Conservation (phyloP, 805 yeast species). For the Candida qinlingensis region DNA sequence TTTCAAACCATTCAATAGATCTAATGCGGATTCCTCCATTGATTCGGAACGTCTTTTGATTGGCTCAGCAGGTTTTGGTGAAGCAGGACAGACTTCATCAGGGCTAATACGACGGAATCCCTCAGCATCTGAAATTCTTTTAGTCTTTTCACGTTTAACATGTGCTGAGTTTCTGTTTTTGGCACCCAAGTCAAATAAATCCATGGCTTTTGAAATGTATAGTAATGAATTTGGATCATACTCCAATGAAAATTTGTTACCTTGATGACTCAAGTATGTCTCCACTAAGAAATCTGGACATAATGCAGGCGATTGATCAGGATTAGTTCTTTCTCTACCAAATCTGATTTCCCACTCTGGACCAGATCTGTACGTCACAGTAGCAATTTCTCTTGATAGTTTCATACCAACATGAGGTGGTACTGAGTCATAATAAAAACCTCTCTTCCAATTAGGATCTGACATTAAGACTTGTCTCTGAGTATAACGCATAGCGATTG, state of each 20-base stretch:
- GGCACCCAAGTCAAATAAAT: constrained; percentile 73
- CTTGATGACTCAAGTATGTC: constrained; percentile 90
- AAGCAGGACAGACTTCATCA: constrained; percentile 30
- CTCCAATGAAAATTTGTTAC: constrained; percentile 87
- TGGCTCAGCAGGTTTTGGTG: constrained; percentile 50
- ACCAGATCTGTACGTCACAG: constrained; percentile 90
- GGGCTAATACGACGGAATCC: constrained; percentile 18
- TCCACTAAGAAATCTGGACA: constrained; percentile 93
- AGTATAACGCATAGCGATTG: constrained; percentile 89
- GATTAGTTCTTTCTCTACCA: constrained; percentile 84
- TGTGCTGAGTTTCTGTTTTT: constrained; percentile 40
- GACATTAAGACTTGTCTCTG: constrained; percentile 93
- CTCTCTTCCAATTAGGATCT: constrained; percentile 92
- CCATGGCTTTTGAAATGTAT: constrained; percentile 92
- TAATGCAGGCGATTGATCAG: constrained; percentile 70
- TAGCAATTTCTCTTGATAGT: constrained; percentile 87
- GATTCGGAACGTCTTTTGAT: constrained; percentile 42
- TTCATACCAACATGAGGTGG: constrained; percentile 97
- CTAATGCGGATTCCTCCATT: constrained; percentile 51
- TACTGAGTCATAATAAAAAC: constrained; percentile 69
- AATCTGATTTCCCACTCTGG: constrained; percentile 96
- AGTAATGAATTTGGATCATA: constrained; percentile 87
- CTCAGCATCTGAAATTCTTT: constrained; percentile 25
- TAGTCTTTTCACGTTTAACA: constrained; percentile 36
- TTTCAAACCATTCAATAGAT: constrained; percentile 60